Base-by-base conservation (phyloP, 306 rosid genomes). In the Quercus aquifolioides region DNA sequence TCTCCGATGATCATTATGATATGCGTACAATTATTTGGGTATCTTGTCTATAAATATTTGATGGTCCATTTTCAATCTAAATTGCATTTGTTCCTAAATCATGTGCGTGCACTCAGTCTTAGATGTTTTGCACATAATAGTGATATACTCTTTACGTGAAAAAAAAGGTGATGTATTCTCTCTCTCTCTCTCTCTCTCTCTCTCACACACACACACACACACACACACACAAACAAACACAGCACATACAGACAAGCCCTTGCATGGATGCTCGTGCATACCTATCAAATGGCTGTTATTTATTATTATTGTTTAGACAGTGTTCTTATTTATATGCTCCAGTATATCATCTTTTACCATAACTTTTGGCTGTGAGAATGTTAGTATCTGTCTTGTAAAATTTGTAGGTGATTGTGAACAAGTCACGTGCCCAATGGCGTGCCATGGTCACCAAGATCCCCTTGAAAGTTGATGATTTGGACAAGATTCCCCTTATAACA, bases 351-450 rank as follows among this genome's bases (percentile, higher is more conserved):
- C 54, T 11, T 31, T 4, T 35, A 4, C n/a, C 17, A 19, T 19
- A 67, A 35, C 13, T 35, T 35, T 79, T 71, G 60, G 51, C 69
- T 59, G 18, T 38, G 23, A 63, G 55, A 73, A 28, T 63, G 4
- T 23, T 14, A 58, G 46, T 56, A 62, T 71, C 49, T 62, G 55
- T 33, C 59, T 21, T 76, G 71, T 76, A 35, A 72, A 69, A 57
- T 70, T 85, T 76, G 64, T 70, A 93, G 99, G 97, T 87, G 23
- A 93, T 95, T 38, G 94, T 93, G 82, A 90, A 95, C 78, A 95
- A 90, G 88, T 92, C 99, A 18, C 96, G 98, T 74, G 99, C 98
- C 2, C 88, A 87, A 64, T 95, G 89, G 78, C 92, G 88, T 74
- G 96, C 91, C 77, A 74, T 89, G 46, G 46, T 82, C 28, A 78